Base-by-base conservation (phyloP, 2,329 filamentous ascomycete genomes). In the Leptographium radiaticola region DNA sequence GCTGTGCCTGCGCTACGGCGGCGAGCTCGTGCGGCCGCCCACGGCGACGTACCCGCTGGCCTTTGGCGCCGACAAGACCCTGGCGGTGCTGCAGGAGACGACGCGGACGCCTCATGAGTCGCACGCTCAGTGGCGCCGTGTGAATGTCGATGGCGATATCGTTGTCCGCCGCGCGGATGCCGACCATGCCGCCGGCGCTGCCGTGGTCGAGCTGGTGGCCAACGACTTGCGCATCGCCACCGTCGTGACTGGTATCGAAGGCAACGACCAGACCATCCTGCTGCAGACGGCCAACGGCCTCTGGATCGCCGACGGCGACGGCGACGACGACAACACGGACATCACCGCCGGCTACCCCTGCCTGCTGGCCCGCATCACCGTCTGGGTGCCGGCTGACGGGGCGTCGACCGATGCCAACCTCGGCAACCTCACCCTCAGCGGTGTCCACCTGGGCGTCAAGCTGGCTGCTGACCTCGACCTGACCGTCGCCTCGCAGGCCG, bases 321-420 rank as follows among this genome's bases (percentile, higher is more conserved):
- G 20, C 6, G 11, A 31, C 20, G 36, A 13, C 48, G 36, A 25
- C 20, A 6, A 43, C 9, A 20, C 8, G 11, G 25, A 13, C 25
- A 15, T n/a, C 12, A 15, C 10, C 5, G 15, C 16, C n/a, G 48
- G 48, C 36, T 30, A 34, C 45, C 73, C 75, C 1, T 80, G 77
- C 59, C 65, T 79, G 20, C 70, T 72, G 56, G 65, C 80, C 54
- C 69, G 68, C 12, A 65, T 67, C 16, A 79, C 73, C 3, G 61
- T 76, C 44, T 75, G 69, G 66, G 68, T 74, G 0, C 76, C 76
- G 8, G 59, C 65, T 16, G 66, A 67, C 4, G 34, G 2, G 4
- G 6, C 9, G 20, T 34, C 15, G 33, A 10, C 6, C 11, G 34
- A 13, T 15, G 33, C 16, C n/a, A 33, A 65, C 10, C 63, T 80